Evolutionary conservation across 1,284 basidiomycete genomes (phyloP), one percentile per base, ranked within the genome.

Genomic region (Tylopilus sp.): DNA sequence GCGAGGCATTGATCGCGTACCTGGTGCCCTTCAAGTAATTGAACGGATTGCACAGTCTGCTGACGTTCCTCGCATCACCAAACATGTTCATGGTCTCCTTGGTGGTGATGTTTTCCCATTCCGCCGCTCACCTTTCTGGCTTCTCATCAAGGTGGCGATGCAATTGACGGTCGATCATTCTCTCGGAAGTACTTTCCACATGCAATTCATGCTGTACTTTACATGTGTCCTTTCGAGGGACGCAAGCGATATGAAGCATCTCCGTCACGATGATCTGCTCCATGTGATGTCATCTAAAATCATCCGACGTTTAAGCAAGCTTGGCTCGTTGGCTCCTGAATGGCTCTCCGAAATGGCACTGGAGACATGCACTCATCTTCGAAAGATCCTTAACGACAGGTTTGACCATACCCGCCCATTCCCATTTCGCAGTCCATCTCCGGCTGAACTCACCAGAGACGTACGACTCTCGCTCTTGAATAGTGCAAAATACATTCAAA

Each of bases 251-350:
- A 13, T 25, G 1, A 37, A 13, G 9, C 29, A 31, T 31, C 29
- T 31, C 9, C 29, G 10, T 31, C n/a, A n/a, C n/a, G n/a, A 59
- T 37, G 70, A 76, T 40, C 43, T 73, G 1, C 61, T 77, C 10
- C 43, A 58, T 14, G 51, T 22, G 47, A 54, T 63, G 35, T 56
- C 54, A 2, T 29, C 50, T 8, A 76, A 77, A 56, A 54, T 72
- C 6, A 60, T 63, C 29, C 61, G 65, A 3, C 69, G 76, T 13
- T 42, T 73, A 9, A 53, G 61, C 41, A 77, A 80, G 57, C 58
- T 78, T 10, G 50, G 39, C 1, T 5, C 37, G 5, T 53, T 56
- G 8, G 6, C 29, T 7, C 45, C 60, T 0, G 7, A 28, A 1
- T 48, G 60, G 59, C 46, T 62, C 4, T 61, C 41, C 4, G 36